These are phyloP conservation scores for Candida anglica DNA, from an alignment of 805 yeast genomes.

Conservation along the genomic window DNA sequence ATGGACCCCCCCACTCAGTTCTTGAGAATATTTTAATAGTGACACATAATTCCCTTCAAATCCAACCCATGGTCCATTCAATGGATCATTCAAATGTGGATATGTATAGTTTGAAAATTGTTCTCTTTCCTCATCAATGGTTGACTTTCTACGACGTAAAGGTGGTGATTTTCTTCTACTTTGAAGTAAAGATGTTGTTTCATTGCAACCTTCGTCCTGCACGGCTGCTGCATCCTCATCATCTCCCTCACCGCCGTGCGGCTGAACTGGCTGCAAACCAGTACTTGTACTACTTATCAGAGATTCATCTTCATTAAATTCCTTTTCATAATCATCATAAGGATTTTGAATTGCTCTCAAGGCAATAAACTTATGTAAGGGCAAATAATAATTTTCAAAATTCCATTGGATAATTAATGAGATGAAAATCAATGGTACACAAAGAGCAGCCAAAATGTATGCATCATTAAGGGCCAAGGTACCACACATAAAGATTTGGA, in stretches of 20 bases:
- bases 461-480: constrained; percentile 60
- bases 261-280: too few species aligned
- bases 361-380: constrained; percentile 53
- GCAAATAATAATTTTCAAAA: constrained; percentile 52
- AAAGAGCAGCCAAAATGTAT: constrained; percentile 42
- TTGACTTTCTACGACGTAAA: constrained; percentile 38
- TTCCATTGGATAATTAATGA: constrained; percentile 45
- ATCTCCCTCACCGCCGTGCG: too few species aligned
- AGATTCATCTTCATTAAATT: constrained; percentile 34
- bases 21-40: constrained; percentile 27
- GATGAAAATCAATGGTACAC: constrained; percentile 46
- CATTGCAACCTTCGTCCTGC: background rate
- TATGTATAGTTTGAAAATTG: constrained; percentile 46
- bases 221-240: background rate
- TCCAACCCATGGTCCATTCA: constrained; percentile 57
- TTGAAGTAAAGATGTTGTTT: background rate
- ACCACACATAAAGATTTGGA: constrained; percentile 63
- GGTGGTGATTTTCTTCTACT: background rate
- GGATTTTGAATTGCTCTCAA: constrained; percentile 52
- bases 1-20: too few species aligned
- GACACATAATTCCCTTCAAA: constrained; percentile 50
- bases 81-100: constrained; percentile 43
- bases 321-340: constrained; percentile 31
- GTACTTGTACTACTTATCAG: constrained; percentile 5
- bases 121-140: constrained; percentile 57